phyloP scores from a whole-genome alignment of 2,329 filamentous ascomycete genomes.

The Ilyonectria destructans region DNA sequence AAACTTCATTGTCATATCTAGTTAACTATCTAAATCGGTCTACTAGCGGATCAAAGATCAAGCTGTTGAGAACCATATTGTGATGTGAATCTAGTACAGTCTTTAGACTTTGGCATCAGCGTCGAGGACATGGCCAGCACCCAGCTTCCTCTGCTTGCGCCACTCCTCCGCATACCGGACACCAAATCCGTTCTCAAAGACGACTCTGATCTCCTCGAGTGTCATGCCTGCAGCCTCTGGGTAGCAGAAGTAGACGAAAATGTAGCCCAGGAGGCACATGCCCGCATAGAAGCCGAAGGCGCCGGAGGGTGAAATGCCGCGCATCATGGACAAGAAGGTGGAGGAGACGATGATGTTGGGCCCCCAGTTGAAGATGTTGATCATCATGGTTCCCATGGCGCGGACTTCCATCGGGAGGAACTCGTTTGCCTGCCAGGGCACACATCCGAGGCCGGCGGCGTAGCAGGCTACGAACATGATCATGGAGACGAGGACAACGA shows the following conservation, averaged over 20 bases:
- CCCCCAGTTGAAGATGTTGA: slow-evolving; percentile 61
- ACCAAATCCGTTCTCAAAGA: slow-evolving; percentile 64
- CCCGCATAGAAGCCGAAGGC: slow-evolving; percentile 39
- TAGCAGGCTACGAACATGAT: slow-evolving; percentile 47
- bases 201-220: slow-evolving; percentile 64
- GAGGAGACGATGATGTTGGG: slow-evolving; percentile 53
- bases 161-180: slow-evolving; percentile 49
- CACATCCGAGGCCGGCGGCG: slow-evolving; percentile 41
- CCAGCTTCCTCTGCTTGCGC: slow-evolving; percentile 38
- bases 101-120: not conserved
- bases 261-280: slow-evolving; percentile 29
- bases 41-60: not conserved
- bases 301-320: slow-evolving; percentile 36
- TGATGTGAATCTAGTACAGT: not conserved
- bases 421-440: slow-evolving; percentile 45
- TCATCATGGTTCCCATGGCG: slow-evolving; percentile 62
- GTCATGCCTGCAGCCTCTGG: slow-evolving; percentile 68
- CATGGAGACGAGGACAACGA: slow-evolving; percentile 37
- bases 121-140: not conserved
- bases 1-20: not conserved
- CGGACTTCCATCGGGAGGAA: slow-evolving; percentile 58
- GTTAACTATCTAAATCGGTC: not conserved
- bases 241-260: slow-evolving; percentile 63
- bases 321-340: slow-evolving; percentile 40
- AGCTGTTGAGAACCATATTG: not conserved